Conservation (phyloP, 768 basidiomycete genomes). For the Dentipellis sp. region DNA sequence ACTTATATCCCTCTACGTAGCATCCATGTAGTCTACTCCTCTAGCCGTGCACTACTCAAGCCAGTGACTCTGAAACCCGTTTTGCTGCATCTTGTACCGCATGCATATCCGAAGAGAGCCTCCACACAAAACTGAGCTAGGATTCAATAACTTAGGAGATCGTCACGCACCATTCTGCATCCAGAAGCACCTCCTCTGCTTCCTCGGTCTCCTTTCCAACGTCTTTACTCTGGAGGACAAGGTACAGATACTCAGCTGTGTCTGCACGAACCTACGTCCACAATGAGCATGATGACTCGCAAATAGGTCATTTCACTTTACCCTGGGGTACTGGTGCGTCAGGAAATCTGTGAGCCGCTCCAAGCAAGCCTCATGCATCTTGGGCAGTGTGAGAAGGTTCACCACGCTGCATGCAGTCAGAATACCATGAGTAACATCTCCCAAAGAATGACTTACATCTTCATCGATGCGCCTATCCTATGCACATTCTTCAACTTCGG, state of each 20-base stretch:
- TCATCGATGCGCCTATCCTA: conserved; percentile 74
- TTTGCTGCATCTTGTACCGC: background rate
- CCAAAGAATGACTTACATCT: conserved; percentile 45
- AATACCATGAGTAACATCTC: background rate
- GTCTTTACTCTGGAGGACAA: conserved; percentile 64
- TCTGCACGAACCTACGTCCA: conserved; percentile 61
- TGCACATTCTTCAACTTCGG: conserved; percentile 73
- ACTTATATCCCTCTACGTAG: too few relatives aligned
- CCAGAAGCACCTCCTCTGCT: conserved; percentile 60
- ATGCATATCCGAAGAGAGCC: conserved; percentile 6
- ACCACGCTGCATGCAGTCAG: conserved; percentile 39
- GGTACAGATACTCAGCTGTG: conserved; percentile 77
- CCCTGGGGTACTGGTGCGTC: conserved; percentile 72
- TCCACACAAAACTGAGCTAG: background rate
- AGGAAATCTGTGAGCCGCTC: conserved; percentile 52
- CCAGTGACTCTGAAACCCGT: background rate
- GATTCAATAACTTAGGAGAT: background rate
- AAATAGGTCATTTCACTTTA: conserved; percentile 25
- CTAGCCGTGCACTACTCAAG: too few relatives aligned
- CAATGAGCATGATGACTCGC: conserved; percentile 6
- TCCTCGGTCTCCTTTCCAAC: conserved; percentile 55
- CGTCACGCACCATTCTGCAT: conserved; percentile 64
- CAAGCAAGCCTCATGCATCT: conserved; percentile 35
- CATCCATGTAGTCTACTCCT: too few relatives aligned
- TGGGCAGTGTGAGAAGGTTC: conserved; percentile 47